A percentile compares a stretch with the other conserved stretches of the same genome.
phyloP scores from a whole-genome alignment of 441 rosid genomes.

The Rhodomyrtus psidioides region DNA sequence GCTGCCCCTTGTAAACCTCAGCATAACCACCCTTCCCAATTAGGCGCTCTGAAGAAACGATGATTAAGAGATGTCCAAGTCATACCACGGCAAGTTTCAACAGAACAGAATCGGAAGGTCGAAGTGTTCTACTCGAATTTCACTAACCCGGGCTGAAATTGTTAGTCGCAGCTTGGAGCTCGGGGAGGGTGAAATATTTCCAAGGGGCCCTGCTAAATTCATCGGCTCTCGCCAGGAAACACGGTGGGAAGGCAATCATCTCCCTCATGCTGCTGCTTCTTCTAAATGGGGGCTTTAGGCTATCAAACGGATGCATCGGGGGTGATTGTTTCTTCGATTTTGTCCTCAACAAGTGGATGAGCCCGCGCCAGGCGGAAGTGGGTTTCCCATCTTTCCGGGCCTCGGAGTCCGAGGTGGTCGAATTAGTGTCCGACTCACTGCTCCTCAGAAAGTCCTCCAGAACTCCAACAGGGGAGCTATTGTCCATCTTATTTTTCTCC shows the following conservation, averaged over 20 bases:
- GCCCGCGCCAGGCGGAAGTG: conserved; percentile 1
- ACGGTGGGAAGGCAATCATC: not conserved
- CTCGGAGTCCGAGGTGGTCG: not conserved
- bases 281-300: not conserved
- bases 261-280: conserved; percentile 18
- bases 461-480: conserved; percentile 9
- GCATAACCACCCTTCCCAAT: conserved; percentile 22
- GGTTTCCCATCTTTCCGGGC: not conserved
- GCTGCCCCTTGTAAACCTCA: conserved; percentile 15
- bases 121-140: not conserved
- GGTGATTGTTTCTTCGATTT: not conserved
- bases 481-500: conserved; percentile 2
- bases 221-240: not conserved
- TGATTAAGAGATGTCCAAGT: not conserved
- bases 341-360: not conserved
- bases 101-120: not conserved
- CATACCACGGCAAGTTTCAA: not conserved
- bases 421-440: conserved; percentile 3
- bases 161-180: conserved; percentile 8
- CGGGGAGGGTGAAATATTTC: conserved; percentile 2
- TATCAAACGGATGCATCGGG: not conserved
- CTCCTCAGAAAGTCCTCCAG: conserved; percentile 17
- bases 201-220: not conserved
- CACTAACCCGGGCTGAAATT: conserved; percentile 3
- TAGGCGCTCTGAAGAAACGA: not conserved